These are phyloP conservation scores for Aspergillus steynii DNA, from an alignment of 495 filamentous ascomycete genomes.

Conservation along the genomic window DNA sequence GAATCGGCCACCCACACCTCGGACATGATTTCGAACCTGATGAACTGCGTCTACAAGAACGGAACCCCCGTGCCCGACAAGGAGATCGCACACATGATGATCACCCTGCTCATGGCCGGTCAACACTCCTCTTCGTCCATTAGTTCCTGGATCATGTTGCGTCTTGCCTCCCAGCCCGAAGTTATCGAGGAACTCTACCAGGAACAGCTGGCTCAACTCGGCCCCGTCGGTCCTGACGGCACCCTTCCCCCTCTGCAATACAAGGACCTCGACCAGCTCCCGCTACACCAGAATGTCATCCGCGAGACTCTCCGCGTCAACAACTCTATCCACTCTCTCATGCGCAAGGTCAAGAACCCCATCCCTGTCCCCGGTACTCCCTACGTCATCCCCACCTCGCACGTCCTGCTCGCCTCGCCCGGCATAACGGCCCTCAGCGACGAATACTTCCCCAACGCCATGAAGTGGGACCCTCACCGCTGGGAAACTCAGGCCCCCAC, in stretches of 20 bases:
- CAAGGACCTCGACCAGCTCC: slow-evolving; percentile 66
- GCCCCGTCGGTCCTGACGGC: slow-evolving; percentile 38
- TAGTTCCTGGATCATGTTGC: slow-evolving; percentile 80
- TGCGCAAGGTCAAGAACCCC: slow-evolving; percentile 80
- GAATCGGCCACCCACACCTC: slow-evolving; percentile 42
- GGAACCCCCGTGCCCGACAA: slow-evolving; percentile 69
- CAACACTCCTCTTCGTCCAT: slow-evolving; percentile 86
- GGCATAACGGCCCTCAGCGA: slow-evolving; percentile 70
- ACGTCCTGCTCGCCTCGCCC: slow-evolving; percentile 79
- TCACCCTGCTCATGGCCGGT: slow-evolving; percentile 84
- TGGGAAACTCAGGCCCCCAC: slow-evolving; percentile 66
- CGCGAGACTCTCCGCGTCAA: slow-evolving; percentile 82
- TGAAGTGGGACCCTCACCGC: slow-evolving; percentile 82
- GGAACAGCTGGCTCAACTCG: slow-evolving; percentile 67
- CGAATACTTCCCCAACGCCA: slow-evolving; percentile 78
- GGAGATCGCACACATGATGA: slow-evolving; percentile 90
- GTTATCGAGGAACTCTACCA: slow-evolving; percentile 74
- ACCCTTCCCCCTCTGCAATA: slow-evolving; percentile 62
- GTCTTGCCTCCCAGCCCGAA: slow-evolving; percentile 70
- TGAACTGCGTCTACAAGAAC: slow-evolving; percentile 76
- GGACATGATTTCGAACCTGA: slow-evolving; percentile 85
- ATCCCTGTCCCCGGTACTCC: slow-evolving; percentile 76
- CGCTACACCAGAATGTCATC: slow-evolving; percentile 68
- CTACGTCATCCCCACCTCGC: slow-evolving; percentile 72
- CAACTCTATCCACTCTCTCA: slow-evolving; percentile 79